Conservation (phyloP, 495 filamentous ascomycete species). For the Talaromyces borbonicus region DNA sequence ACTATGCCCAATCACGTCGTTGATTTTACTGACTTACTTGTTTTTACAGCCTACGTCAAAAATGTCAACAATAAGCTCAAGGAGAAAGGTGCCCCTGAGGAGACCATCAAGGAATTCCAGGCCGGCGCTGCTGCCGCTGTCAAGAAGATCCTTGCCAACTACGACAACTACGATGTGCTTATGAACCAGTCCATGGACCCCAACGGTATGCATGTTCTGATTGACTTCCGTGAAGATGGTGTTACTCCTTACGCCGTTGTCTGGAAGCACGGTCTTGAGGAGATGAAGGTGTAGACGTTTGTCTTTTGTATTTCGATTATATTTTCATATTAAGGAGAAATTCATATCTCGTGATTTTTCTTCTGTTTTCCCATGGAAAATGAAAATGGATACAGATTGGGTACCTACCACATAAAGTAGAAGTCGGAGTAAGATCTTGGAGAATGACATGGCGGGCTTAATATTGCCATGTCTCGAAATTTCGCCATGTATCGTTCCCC, state of each 20-base stretch:
- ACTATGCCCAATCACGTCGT: too few relatives aligned
- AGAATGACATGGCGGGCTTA: neutral
- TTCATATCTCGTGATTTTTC: neutral
- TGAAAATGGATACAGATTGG: too few relatives aligned
- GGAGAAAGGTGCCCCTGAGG: conserved; percentile 47
- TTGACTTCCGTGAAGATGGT: conserved; percentile 97
- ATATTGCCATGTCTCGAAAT: conserved; percentile 4
- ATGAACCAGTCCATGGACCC: conserved; percentile 84
- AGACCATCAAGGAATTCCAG: conserved; percentile 68
- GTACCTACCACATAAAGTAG: neutral
- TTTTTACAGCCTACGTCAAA: conserved; percentile 73
- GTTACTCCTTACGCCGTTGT: conserved; percentile 77
- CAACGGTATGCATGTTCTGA: conserved; percentile 89
- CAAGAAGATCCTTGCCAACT: conserved; percentile 70
- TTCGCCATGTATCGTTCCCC: conserved; percentile 2
- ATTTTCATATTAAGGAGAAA: neutral
- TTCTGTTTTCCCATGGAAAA: too few relatives aligned
- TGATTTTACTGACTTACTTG: neutral
- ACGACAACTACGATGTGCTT: conserved; percentile 93
- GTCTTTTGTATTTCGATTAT: neutral
- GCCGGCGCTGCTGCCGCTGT: conserved; percentile 56
- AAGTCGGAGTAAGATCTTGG: neutral
- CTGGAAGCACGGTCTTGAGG: conserved; percentile 92
- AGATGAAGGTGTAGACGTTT: conserved; percentile 79
- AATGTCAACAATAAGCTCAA: conserved; percentile 60